Evolutionary conservation across 208 protist species (phyloP), one percentile per base, ranked within the genome.

Genomic region (Crithidia acanthocephali): DNA sequence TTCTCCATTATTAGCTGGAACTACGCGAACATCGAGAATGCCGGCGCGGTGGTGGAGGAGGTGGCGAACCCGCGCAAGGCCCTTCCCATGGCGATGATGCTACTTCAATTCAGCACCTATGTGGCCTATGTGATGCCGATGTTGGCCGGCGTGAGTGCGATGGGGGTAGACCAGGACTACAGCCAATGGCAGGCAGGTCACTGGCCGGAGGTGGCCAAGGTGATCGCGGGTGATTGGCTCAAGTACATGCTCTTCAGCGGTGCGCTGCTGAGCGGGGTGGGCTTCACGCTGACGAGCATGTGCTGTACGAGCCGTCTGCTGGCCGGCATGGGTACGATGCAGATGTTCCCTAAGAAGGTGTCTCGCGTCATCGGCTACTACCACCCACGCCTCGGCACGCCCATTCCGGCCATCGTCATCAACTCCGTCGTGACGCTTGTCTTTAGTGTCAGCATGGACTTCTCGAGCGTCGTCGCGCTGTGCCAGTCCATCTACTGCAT

Each of bases 11-110:
- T 92, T 60, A 92, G 85, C 68, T 95, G 90, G 87, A 95, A 92
- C 77, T 95, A 92, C 71, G 90, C 90, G 22, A 95, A 95, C 79
- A 91, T 95, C 72, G 90, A 95, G 61, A 95, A 95, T 72, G 82
- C 86, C 32, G 90, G 90, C 28, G 77, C 90, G 1, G 76, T 95
- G 32, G 83, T 95, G 11, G 86, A 95, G 79, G 86, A 95, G 57
- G 77, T 95, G 18, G 55, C 77, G 15, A 91, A 95, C 74, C 90
- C 90, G 11, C 74, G 71, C 40, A 61, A 33, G 13, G 80, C 84
- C 13, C 66, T 95, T 5, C 84, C 86, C 1, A 56, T 50, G 35
- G 80, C 86, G 20, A 95, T 95, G 85, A 47, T 87, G 1, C 53
- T 88, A 52, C 79, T 95, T 16, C 87, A 92, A 85, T 75, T 94